These are phyloP conservation scores for Claviceps pusilla DNA, from an alignment of 2,329 filamentous ascomycete species.

Conservation along the genomic window DNA sequence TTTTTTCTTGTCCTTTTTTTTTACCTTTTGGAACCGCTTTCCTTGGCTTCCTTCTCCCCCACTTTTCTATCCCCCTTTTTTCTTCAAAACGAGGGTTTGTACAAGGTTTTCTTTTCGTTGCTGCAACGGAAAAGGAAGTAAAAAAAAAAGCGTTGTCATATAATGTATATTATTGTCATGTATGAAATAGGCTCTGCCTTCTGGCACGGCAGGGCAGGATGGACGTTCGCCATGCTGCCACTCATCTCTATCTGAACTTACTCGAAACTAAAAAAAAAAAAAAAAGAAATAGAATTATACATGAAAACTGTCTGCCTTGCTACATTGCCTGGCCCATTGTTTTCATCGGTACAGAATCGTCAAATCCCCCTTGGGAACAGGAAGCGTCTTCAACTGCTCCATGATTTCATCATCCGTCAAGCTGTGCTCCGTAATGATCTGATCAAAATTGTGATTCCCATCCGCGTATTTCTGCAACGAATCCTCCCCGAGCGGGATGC, in stretches of 20 bases:
- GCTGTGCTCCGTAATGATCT: constrained; percentile 65
- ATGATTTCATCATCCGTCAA: constrained; percentile 56
- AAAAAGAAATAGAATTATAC: not conserved
- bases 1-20: no score
- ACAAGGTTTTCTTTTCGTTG: no score
- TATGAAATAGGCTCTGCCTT: not conserved
- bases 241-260: not conserved
- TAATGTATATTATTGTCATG: not conserved
- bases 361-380: constrained; percentile 35
- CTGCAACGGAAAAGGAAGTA: no score
- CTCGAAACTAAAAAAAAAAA: not conserved
- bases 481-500: constrained; percentile 27
- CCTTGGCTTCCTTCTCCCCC: no score
- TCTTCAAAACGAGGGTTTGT: no score
- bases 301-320: no score
- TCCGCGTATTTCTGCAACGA: constrained; percentile 55
- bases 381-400: constrained; percentile 47
- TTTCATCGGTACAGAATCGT: constrained; percentile 31
- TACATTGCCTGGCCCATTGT: no score
- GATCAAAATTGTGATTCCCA: constrained; percentile 63
- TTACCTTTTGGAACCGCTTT: no score
- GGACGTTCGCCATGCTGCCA: not conserved
- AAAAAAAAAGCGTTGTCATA: not conserved
- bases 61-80: no score
- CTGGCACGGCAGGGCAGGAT: not conserved